A percentile compares a stretch with the other conserved stretches of the same genome.
Evolutionary conservation across 2,329 filamentous ascomycete genomes (phyloP).

Genomic region (Xylaria digitata): DNA sequence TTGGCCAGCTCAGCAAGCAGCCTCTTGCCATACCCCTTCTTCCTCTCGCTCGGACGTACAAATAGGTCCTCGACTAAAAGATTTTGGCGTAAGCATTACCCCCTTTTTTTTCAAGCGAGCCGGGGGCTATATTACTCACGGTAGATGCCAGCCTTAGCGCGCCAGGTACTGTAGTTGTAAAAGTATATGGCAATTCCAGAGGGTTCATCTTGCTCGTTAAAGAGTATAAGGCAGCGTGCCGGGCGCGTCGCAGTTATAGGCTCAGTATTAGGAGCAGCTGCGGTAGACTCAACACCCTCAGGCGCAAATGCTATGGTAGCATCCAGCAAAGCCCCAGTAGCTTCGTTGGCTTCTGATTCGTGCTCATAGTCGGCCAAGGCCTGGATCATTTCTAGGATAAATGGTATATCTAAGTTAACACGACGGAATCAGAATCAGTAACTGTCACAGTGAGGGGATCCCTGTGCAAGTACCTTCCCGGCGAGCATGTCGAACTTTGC

Average conservation of each 20-base stretch:
- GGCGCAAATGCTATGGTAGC: constrained; percentile 82
- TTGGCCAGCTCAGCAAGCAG: constrained; percentile 81
- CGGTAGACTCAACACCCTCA: constrained; percentile 56
- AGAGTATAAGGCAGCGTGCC: constrained; percentile 80
- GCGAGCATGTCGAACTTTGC: constrained; percentile 67
- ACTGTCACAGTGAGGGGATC: constrained; percentile 13
- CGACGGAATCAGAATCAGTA: constrained; percentile 25
- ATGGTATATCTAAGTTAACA: constrained; percentile 72
- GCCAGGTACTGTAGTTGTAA: constrained; percentile 96
- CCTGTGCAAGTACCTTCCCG: constrained; percentile 62
- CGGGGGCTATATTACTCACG: constrained; percentile 44
- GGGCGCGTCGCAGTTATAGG: constrained; percentile 68
- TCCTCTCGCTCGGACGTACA: constrained; percentile 76
- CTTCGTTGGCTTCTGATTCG: constrained; percentile 77
- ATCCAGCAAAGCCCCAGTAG: constrained; percentile 78
- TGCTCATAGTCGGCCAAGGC: constrained; percentile 92
- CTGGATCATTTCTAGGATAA: constrained; percentile 83
- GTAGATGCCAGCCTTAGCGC: constrained; percentile 86
- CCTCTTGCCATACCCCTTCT: constrained; percentile 81
- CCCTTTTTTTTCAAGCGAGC: neutral
- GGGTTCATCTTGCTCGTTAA: constrained; percentile 58
- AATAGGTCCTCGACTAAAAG: constrained; percentile 84
- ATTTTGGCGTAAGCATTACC: constrained; percentile 8
- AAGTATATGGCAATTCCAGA: constrained; percentile 92
- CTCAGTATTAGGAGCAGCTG: constrained; percentile 59